Base-by-base conservation (phyloP, 148 eudicot genomes). In the Spergularia bocconei region DNA sequence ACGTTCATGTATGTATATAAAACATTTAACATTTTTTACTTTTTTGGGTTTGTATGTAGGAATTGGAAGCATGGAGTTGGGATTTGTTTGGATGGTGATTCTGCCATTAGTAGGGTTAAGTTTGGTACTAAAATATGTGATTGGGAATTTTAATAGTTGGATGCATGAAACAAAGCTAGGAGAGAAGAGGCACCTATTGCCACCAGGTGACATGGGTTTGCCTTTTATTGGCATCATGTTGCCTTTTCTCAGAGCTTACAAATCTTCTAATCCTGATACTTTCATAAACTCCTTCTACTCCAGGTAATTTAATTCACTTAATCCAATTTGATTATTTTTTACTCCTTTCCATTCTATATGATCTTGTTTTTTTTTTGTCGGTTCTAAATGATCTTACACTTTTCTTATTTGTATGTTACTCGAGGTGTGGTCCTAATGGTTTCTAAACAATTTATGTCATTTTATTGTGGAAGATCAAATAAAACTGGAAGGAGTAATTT, bases 151-250 rank as follows among this genome's bases (percentile, higher is more conserved):
- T 16, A 90, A 95, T 68, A 25, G 51, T 21, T 88, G 87, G 91
- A 59, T 82, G 5, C 79, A 82, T 78, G 98, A 95, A 65, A 55
- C 47, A 6, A 86, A 83, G 57, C 69, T 87, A 71, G 98, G 90
- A 0, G 93, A 85, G 2, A 85, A 80, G 76, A 76, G 79, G 44
- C 77, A 67, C 23, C 33, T 69, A 55, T 73, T 94, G 67, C 97
- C 98, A 7, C 98, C 97, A 0, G 97, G 98, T 61, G 89, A 95
- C 51, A 23, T 89, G 41, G 98, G 98, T 1, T 90, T 90, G 90
- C 97, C 98, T 67, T 82, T 84, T 63, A 39, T 95, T 50, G 98
- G 98, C 14, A 92, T 89, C 62, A 95, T 95, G 98, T 90, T 88
- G 88, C 73, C 88, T 70, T 92, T 95, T 36, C 93, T 95, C 33